Base-by-base conservation (phyloP, 2,329 filamentous ascomycete species). In the Emergomyces orientalis region DNA sequence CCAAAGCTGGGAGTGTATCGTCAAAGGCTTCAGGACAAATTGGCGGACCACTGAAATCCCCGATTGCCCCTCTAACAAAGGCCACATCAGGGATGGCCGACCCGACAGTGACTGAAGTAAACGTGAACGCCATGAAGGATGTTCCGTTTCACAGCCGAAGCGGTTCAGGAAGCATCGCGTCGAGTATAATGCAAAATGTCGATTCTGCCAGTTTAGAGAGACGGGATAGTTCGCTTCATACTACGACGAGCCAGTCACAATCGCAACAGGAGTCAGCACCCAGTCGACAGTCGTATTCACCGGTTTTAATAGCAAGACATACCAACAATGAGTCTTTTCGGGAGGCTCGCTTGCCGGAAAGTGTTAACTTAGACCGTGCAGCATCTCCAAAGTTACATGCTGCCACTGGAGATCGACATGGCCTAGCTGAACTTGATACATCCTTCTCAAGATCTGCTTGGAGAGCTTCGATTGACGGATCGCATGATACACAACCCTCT, bases 21-120 rank as follows among this genome's bases (percentile, higher is more conserved):
- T 77, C 77, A 11, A 79, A 77, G 62, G 66, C 73, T 22, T 77
- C 76, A 0, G 63, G 75, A n/a, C 70, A 75, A 5, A 68, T 74
- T 11, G 73, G 74, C 6, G 73, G 73, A 19, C 70, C 70, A 1
- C 58, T 74, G 4, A 79, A 76, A 67, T 73, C 75, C n/a, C 75
- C 72, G 54, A 68, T 74, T 59, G 70, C 69, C 8, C 71, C 75
- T 19, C 66, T 76, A 30, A 72, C 73, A 7, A 79, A 74, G 58
- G 69, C 67, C 27, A 69, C 64, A 55, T 71, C 68, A 62, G 66
- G 63, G 66, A 74, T 65, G 77, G 78, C 69, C 74, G 82, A 70
- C 66, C 74, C 69, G 74, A 80, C 71, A 68, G 74, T 74, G 69
- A 81, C 65, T 74, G 85, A 78, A 65, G 62, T 77, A 19, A 73